A percentile compares a stretch with the other conserved stretches of the same genome.
These are phyloP conservation scores for Wickerhamomyces xylosicus DNA, from an alignment of 805 yeast species.

Conservation along the genomic window DNA sequence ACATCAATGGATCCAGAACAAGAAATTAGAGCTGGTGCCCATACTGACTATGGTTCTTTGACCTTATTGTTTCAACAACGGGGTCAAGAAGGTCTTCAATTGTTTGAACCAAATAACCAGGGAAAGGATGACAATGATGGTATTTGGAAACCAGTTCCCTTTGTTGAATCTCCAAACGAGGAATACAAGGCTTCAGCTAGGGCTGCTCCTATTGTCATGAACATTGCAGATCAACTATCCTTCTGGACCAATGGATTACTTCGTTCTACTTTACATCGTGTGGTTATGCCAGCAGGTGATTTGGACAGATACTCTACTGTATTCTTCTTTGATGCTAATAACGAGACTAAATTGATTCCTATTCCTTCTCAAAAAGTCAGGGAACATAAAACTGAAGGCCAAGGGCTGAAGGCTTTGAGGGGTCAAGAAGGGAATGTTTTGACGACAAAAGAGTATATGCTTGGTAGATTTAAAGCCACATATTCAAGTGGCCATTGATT, in stretches of 20 bases:
- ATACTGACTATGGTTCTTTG: constrained; percentile 73
- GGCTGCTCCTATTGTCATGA: constrained; percentile 69
- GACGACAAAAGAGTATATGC: constrained; percentile 62
- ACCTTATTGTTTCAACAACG: constrained; percentile 63
- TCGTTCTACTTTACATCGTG: constrained; percentile 68
- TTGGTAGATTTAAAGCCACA: constrained; percentile 53
- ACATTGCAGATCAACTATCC: constrained; percentile 68
- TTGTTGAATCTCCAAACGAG: constrained; percentile 31
- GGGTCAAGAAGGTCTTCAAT: constrained; percentile 66
- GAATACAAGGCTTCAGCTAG: constrained; percentile 19
- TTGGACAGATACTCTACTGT: constrained; percentile 70
- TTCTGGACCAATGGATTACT: constrained; percentile 76
- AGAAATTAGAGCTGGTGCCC: constrained; percentile 72
- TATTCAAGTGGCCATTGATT: constrained; percentile 25
- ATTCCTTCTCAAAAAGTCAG: constrained; percentile 52
- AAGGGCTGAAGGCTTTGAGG: constrained; percentile 33
- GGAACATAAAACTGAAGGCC: constrained; percentile 16
- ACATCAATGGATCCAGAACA: constrained; percentile 33
- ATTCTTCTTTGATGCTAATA: constrained; percentile 69
- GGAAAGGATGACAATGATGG: background rate
- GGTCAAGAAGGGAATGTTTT: constrained; percentile 29
- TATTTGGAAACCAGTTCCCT: constrained; percentile 65
- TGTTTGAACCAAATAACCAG: constrained; percentile 32
- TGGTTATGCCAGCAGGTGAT: constrained; percentile 46
- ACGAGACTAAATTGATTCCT: constrained; percentile 52